Conservation (phyloP, 2,329 filamentous ascomycete genomes). For the Blastomyces gilchristii region DNA sequence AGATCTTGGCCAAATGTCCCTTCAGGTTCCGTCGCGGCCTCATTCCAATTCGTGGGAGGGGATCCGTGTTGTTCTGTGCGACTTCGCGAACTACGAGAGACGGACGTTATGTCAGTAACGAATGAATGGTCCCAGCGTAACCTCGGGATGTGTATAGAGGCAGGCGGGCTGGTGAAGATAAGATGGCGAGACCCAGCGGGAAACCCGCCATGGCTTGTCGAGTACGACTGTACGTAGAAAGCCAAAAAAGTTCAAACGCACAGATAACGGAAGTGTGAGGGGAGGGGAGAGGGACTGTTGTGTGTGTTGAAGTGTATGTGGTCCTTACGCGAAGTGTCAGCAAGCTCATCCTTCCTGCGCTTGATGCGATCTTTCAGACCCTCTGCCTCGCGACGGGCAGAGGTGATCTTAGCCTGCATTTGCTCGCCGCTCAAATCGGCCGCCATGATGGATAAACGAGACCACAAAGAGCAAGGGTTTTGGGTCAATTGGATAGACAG, state of each 20-base stretch:
- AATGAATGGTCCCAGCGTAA: neutral
- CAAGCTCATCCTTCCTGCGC: slow-evolving; percentile 98
- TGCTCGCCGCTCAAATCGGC: slow-evolving; percentile 43
- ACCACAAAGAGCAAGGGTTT: slow-evolving; percentile 20
- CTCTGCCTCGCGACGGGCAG: slow-evolving; percentile 93
- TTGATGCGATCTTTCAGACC: slow-evolving; percentile 97
- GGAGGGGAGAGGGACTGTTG: neutral
- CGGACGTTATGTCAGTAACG: slow-evolving; percentile 4
- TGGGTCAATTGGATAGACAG: slow-evolving; percentile 16
- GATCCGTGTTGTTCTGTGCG: slow-evolving; percentile 82
- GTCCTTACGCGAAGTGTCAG: slow-evolving; percentile 88
- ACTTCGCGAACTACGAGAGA: slow-evolving; percentile 62
- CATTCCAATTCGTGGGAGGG: slow-evolving; percentile 89
- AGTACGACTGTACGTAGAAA: neutral
- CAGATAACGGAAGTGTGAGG: slow-evolving; percentile 1
- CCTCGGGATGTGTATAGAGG: neutral
- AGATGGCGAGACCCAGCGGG: neutral
- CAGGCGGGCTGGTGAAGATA: neutral
- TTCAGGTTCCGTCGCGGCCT: slow-evolving; percentile 94
- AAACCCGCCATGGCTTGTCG: neutral
- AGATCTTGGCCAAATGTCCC: slow-evolving; percentile 97
- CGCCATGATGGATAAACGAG: slow-evolving; percentile 29
- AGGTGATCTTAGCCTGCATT: slow-evolving; percentile 88
- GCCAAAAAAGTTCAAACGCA: neutral
- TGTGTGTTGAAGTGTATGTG: neutral